Base-by-base conservation (phyloP, 1,139 yeast species). In the Candida sp. region DNA sequence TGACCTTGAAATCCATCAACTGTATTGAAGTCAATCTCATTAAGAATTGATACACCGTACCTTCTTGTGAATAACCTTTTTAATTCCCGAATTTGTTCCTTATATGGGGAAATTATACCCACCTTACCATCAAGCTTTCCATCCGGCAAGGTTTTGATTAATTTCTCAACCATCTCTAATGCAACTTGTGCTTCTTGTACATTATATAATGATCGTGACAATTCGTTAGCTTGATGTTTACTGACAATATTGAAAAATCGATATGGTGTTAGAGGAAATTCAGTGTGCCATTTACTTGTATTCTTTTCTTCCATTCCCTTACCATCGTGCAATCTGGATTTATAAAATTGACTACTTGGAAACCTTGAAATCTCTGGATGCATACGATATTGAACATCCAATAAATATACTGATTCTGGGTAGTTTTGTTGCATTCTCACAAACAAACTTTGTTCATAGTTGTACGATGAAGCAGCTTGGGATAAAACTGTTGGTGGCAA, bases 1-100 rank as follows among this genome's bases (percentile, higher is more conserved):
- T 93, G 98, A 53, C 99, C 99, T 70, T 93, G 99, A 60, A 90
- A 93, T 1, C 99, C 99, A 72, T 93, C 99, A 45, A 93, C 93
- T 0, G 99, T 90, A 56, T 91, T 90, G 67, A 95, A 90, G 58
- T 88, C 96, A 42, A 95, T 81, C 47, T 80, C 84, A 30, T 78
- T 73, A 22, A 78, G 64, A 37, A 91, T 85, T 2, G 69, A 56
- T 3, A 68, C 69, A 8, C 98, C 98, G 56, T 78, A 86, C 45
- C 69, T 70, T 21, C 70, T 66, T 8, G 70, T 60, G 54, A 93
- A 93, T 1, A 73, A 66, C 23, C 73, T 71, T 51, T 79, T 79
- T 45, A 93, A 61, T 3, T 75, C 69, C 36, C 72, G 59, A 32
- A 90, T 81, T 58, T 95, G 99, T 52, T 89, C 96, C 55, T 89